Evolutionary conservation across 345 rosid species (phyloP), one percentile per base, ranked within the genome.

Genomic region (Sisymbrium irio): DNA sequence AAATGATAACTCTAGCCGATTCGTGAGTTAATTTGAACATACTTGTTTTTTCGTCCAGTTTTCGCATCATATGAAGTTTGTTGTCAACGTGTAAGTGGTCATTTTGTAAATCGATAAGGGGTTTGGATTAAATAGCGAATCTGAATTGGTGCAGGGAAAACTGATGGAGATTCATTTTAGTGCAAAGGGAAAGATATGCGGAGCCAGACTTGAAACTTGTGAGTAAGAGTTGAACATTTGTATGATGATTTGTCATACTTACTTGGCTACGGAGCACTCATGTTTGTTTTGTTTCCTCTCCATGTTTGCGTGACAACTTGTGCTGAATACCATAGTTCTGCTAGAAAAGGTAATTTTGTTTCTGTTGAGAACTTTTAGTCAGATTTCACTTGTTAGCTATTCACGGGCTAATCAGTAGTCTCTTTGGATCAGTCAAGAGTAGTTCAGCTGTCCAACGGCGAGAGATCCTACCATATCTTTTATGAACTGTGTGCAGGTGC

Each of bases 401-500:
- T 45, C 50, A 45, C 57, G n/a, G 32, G 53, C 85, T 68, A 79
- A 61, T 60, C 36, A 49, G 61, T 71, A 70, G 14, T 79, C 50
- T 71, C 18, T 28, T 82, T 77, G 71, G 84, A 71, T 63, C 91
- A 91, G 97, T 94, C 96, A 45, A 84, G 98, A 79, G 97, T 94
- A 14, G 93, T 82, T 80, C 97, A 94, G 83, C 67, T 91, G 70
- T 83, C 85, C 66, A 40, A 77, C 63, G 93, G 94, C 66, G 97
- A 94, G 85, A 83, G 98, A 79, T 88, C 97, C 18, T 94, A 85
- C 76, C 97, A 91, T 72, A 72, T 94, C 66, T 89, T 94, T 65
- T 94, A 94, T 80, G 86, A 89, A 80, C 86, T 94, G 28, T 91
- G 97, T 80, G 94, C 88, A 65, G 97, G 98, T 37, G 97, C 93